These are phyloP conservation scores for Penicillium sp. DNA, from an alignment of 2,329 filamentous ascomycete species.

Conservation along the genomic window DNA sequence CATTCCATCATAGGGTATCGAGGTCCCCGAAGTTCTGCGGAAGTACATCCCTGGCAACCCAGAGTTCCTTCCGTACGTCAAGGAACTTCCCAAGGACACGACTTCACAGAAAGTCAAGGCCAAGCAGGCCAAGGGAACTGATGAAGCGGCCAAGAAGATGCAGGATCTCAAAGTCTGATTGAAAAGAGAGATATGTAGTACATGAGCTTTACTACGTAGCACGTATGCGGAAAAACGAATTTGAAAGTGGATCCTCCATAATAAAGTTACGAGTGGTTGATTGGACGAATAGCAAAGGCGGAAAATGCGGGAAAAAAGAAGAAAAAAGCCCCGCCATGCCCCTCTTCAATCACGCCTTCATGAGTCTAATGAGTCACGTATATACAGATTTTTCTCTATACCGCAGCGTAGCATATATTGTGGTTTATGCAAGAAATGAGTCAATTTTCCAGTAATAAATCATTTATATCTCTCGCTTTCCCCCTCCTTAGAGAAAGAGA, in stretches of 20 bases:
- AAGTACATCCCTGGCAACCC: constrained; percentile 89
- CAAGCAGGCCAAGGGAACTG: constrained; percentile 36
- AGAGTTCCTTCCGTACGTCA: constrained; percentile 84
- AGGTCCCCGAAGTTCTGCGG: constrained; percentile 77
- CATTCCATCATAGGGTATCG: constrained; percentile 60
- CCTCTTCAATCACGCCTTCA: constrained; percentile 7
- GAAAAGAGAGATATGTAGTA: neutral
- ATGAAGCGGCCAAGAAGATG: constrained; percentile 42
- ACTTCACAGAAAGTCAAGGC: constrained; percentile 60
- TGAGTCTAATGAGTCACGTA: constrained; percentile 2
- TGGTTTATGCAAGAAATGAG: no score
- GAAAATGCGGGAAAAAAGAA: constrained; percentile 3
- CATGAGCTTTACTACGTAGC: neutral
- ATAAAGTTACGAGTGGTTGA: neutral
- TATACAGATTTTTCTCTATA: neutral
- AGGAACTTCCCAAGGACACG: constrained; percentile 77
- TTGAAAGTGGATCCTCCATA: neutral
- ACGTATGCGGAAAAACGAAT: neutral
- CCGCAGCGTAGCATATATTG: no score
- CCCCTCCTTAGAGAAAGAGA: neutral
- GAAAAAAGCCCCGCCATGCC: constrained; percentile 15
- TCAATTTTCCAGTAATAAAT: neutral
- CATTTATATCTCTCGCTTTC: neutral
- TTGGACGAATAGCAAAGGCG: neutral
- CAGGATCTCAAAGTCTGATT: constrained; percentile 41